Conservation (phyloP, 805 yeast genomes). For the Saturnispora silvae region DNA sequence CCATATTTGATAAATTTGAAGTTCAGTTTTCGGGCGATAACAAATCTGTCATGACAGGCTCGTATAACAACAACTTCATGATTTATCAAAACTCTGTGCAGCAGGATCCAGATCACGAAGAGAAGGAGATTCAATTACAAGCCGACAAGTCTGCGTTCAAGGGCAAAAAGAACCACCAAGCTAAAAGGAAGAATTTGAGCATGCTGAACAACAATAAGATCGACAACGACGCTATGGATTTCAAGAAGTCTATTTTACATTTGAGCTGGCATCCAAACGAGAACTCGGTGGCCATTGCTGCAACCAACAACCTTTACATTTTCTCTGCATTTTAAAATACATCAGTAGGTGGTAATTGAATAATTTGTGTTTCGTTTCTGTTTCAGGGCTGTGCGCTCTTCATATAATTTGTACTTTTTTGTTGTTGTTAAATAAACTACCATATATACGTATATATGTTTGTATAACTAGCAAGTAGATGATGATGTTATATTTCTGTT, state of each 20-base stretch:
- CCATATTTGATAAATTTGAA: conserved; percentile 96
- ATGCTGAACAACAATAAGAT: conserved; percentile 56
- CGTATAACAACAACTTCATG: conserved; percentile 94
- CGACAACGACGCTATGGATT: conserved; percentile 76
- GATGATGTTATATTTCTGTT: too few species aligned
- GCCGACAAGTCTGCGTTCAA: conserved; percentile 98
- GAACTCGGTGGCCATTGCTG: conserved; percentile 95
- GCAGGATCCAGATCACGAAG: conserved; percentile 21
- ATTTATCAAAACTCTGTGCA: conserved; percentile 76
- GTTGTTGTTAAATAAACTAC: too few species aligned
- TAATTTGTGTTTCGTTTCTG: too few species aligned
- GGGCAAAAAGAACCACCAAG: conserved; percentile 51
- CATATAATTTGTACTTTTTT: too few species aligned
- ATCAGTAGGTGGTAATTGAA: too few species aligned
- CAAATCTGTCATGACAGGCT: conserved; percentile 88
- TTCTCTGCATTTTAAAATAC: conserved; percentile 53
- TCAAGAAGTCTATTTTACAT: conserved; percentile 88
- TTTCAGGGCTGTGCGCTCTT: too few species aligned
- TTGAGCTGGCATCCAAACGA: conserved; percentile 98
- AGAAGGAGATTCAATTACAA: conserved; percentile 71
- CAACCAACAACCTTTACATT: conserved; percentile 87
- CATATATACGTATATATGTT: too few species aligned
- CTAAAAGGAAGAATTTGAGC: conserved; percentile 25
- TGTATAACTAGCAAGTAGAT: too few species aligned
- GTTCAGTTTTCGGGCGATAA: conserved; percentile 92